Conservation (phyloP, 352 stramenopile species). For the Phytophthora cajani region DNA sequence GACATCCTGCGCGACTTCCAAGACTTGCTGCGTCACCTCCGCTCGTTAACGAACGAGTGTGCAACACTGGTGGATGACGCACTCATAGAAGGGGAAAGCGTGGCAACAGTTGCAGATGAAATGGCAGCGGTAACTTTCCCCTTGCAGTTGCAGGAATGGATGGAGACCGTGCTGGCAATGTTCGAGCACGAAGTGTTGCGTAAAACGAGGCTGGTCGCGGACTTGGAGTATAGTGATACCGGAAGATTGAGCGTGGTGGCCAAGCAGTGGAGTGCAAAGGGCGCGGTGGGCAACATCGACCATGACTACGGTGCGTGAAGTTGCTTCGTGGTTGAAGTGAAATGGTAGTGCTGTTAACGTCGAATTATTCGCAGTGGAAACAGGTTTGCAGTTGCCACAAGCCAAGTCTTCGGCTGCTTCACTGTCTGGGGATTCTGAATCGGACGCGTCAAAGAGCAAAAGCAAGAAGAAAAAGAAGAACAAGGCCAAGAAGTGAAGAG, state of each 20-base stretch:
- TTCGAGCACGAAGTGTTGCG: constrained; percentile 67
- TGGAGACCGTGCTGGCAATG: constrained; percentile 76
- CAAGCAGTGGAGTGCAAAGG: constrained; percentile 51
- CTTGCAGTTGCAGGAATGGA: constrained; percentile 68
- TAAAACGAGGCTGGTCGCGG: constrained; percentile 57
- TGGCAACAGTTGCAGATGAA: constrained; percentile 26
- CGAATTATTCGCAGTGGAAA: constrained; percentile 40
- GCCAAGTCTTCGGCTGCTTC: constrained; percentile 12
- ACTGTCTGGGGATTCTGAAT: constrained; percentile 5
- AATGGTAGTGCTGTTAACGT: background rate
- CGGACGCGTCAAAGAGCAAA: constrained; percentile 36
- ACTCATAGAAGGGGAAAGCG: constrained; percentile 29
- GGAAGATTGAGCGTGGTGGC: constrained; percentile 43
- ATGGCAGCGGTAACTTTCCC: constrained; percentile 25
- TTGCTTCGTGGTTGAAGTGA: background rate
- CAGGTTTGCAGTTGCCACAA: constrained; percentile 46
- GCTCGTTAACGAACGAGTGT: constrained; percentile 43
- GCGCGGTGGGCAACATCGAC: constrained; percentile 52
- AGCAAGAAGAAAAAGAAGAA: constrained; percentile 62
- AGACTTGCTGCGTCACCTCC: constrained; percentile 52
- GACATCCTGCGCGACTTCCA: constrained; percentile 61
- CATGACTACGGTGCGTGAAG: constrained; percentile 49
- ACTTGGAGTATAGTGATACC: constrained; percentile 63
- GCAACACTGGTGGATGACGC: constrained; percentile 40
- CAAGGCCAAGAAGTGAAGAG: constrained; percentile 28